Evolutionary conservation across 2,329 filamentous ascomycete genomes (phyloP), one percentile per base, ranked within the genome.

Genomic region (Akanthomyces dipterigenus): DNA sequence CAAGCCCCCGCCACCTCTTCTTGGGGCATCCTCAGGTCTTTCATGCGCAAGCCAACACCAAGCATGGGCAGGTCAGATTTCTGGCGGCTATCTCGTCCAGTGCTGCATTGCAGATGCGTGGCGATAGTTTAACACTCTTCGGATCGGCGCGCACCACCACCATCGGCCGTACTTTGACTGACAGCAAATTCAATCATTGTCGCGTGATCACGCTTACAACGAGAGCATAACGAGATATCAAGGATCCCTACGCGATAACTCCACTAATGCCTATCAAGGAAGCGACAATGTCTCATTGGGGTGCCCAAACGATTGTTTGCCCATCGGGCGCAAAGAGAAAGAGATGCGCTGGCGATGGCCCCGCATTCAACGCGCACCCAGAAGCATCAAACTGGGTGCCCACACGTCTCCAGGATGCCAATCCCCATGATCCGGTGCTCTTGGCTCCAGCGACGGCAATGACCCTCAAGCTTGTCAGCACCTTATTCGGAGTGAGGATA

Each of bases 381-480:
- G 12, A 54, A 54, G 20, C 16, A 56, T 38, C 53, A 34, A 50
- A 42, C 16, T 56, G 49, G 46, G 55, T 56, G 50, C 51, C n/a
- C 58, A 36, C 50, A 55, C 34, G 34, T 53, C 51, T 50, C 24
- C 24, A 36, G 45, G 26, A 62, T 58, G 46, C 38, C 42, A 43
- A 62, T 46, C 31, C 51, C 46, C 20, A 28, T 55, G 8, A 40
- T 34, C 63, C 42, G 11, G 20, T 48, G 51, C 14, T 31, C 22
- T 26, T 31, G 40, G 40, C 50, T 60, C 50, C 58, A 49, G 42
- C 58, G 50, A 14, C 42, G 50, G 14, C 58, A 61, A 34, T 61
- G 49, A n/a, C 43, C 58, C 14, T 61, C 31, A 24, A 55, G 42
- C 11, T 20, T 24, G 12, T 49, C 43, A 31, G 43, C 43, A 9